Conservation (phyloP, 768 basidiomycete genomes). For the Mycena filopes region DNA sequence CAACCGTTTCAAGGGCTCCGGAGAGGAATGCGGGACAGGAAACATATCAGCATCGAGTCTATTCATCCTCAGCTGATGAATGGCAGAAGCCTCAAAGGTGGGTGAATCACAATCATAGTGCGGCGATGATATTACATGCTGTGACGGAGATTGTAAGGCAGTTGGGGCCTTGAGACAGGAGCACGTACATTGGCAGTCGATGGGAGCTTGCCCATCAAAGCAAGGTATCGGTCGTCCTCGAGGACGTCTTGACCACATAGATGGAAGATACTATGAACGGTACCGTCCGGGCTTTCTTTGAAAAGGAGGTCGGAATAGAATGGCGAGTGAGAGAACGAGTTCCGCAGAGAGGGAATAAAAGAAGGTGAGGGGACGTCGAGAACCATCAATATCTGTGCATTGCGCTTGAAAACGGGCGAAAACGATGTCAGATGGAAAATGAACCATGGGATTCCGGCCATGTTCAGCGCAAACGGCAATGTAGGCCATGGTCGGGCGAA, state of each 20-base stretch:
- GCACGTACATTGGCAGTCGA: constrained; percentile 65
- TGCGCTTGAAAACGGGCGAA: too few relatives aligned
- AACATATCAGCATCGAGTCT: constrained; percentile 81
- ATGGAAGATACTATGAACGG: constrained; percentile 72
- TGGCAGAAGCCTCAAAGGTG: constrained; percentile 67
- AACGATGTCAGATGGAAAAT: too few relatives aligned
- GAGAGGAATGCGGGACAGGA: constrained; percentile 65
- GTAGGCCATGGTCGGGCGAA: constrained; percentile 57
- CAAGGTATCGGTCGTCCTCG: constrained; percentile 72
- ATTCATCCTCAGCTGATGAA: constrained; percentile 74
- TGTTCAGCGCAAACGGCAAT: constrained; percentile 48
- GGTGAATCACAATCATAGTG: constrained; percentile 69
- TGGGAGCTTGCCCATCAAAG: constrained; percentile 77
- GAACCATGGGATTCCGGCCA: constrained; percentile 54
- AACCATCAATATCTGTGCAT: constrained; percentile 65
- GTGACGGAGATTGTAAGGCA: constrained; percentile 10
- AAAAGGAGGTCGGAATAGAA: constrained; percentile 62
- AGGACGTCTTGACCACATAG: constrained; percentile 77
- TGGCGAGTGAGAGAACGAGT: constrained; percentile 55
- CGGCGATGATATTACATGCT: constrained; percentile 85
- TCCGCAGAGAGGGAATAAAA: constrained; percentile 62
- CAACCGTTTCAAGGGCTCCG: constrained; percentile 52
- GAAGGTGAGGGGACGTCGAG: constrained; percentile 74
- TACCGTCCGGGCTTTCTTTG: constrained; percentile 47
- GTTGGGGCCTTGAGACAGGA: neutral